These are phyloP conservation scores for Dissophora ornata DNA, from an alignment of 192 early-diverging fungal species.

Conservation along the genomic window DNA sequence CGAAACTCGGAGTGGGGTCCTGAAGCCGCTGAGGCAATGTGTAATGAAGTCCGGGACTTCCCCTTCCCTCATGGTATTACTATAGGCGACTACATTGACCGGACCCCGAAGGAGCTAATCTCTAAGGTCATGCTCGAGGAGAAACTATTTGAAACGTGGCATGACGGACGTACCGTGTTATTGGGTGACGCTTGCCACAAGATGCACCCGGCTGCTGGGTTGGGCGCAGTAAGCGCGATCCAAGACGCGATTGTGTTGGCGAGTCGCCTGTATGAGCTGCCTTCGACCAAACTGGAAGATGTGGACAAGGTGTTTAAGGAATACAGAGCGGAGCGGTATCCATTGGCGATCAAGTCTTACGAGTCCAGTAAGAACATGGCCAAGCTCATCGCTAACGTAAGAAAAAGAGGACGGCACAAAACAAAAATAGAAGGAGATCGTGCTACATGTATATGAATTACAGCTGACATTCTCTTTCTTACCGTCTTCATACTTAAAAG, in stretches of 20 bases:
- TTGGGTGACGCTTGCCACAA: conserved; percentile 1
- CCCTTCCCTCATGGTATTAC: conserved; percentile 14
- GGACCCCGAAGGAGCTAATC: conserved; percentile 26
- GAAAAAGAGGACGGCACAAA: too few relatives aligned
- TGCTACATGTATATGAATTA: too few relatives aligned
- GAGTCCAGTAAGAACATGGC: conserved; percentile 2
- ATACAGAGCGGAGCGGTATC: background rate
- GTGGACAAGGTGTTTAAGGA: conserved; percentile 5
- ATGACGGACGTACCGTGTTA: background rate
- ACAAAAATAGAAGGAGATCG: too few relatives aligned
- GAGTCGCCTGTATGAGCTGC: background rate
- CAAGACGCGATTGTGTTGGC: conserved; percentile 9
- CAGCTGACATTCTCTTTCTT: too few relatives aligned
- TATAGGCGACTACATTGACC: conserved; percentile 24
- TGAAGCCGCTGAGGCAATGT: conserved; percentile 30
- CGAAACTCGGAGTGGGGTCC: conserved; percentile 26
- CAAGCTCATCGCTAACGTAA: background rate
- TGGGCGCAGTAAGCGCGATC: conserved; percentile 1
- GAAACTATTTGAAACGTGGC: conserved; percentile 37
- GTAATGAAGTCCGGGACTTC: conserved; percentile 12
- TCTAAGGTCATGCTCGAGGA: conserved; percentile 48
- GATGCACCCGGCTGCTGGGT: conserved; percentile 8
- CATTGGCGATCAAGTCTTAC: background rate
- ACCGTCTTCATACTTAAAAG: background rate
- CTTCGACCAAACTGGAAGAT: conserved; percentile 3